Percentiles rank a stretch among this genome's conserved stretches.
These are phyloP conservation scores for Acacia acuminata DNA, from an alignment of 306 rosid species.

Conservation along the genomic window DNA sequence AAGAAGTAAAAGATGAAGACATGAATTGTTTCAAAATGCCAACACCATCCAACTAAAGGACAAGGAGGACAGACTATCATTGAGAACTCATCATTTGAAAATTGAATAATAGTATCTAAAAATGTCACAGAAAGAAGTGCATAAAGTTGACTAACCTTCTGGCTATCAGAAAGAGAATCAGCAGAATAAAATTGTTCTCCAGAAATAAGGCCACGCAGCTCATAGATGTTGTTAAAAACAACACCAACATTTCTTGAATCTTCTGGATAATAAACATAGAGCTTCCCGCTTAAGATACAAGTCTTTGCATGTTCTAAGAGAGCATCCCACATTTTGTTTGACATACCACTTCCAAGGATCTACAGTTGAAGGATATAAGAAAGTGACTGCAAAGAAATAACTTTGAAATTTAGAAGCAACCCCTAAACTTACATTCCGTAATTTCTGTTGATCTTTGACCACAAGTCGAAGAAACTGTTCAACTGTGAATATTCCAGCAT, in stretches of 20 bases:
- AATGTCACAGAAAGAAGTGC: conserved; percentile 6
- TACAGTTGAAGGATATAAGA: conserved; percentile 47
- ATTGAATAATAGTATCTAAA: neutral
- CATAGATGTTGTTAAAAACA: conserved; percentile 83
- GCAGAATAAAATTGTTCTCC: conserved; percentile 83
- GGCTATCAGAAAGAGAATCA: conserved; percentile 83
- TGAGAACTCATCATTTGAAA: conserved; percentile 8
- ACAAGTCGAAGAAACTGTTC: conserved; percentile 90
- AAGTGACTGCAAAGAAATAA: conserved; percentile 24
- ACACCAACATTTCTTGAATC: conserved; percentile 89
- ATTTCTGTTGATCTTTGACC: conserved; percentile 71
- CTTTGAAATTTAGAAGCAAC: conserved; percentile 25
- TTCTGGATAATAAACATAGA: conserved; percentile 86
- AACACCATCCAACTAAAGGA: conserved; percentile 7
- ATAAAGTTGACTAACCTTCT: conserved; percentile 64
- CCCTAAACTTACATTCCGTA: conserved; percentile 72
- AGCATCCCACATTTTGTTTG: conserved; percentile 99
- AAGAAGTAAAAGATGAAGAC: conserved; percentile 14
- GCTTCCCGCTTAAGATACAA: conserved; percentile 85
- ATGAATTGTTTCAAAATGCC: conserved; percentile 20
- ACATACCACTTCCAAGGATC: conserved; percentile 99
- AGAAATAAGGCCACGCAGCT: conserved; percentile 82
- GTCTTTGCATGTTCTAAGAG: conserved; percentile 98
- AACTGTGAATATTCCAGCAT: conserved; percentile 54
- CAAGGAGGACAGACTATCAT: conserved; percentile 9